Conservation (phyloP, 2,329 filamentous ascomycete genomes). For the Ophiocordyceps camponoti-leonardi region DNA sequence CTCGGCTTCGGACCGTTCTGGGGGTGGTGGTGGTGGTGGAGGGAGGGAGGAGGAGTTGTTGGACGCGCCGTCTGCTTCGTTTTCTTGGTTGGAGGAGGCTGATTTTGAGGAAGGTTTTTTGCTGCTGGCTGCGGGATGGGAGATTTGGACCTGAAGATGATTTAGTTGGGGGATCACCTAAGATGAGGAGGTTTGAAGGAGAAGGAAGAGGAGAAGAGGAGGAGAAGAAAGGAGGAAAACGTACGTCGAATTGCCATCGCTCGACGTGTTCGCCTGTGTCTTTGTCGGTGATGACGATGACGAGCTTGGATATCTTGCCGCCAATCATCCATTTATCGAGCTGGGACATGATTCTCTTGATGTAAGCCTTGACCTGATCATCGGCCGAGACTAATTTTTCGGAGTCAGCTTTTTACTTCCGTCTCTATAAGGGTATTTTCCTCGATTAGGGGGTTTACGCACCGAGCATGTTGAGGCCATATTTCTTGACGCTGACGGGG, state of each 20-base stretch:
- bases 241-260: constrained; percentile 93
- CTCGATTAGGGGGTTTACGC: constrained; percentile 7
- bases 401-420: background rate
- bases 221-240: too few relatives aligned
- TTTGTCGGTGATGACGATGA: constrained; percentile 92
- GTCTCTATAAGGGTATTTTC: background rate
- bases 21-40: constrained; percentile 5
- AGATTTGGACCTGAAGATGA: constrained; percentile 13
- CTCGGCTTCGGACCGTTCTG: constrained; percentile 77
- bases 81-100: constrained; percentile 13
- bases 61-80: constrained; percentile 41
- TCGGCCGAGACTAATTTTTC: constrained; percentile 61
- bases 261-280: constrained; percentile 94
- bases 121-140: constrained; percentile 7
- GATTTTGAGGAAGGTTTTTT: constrained; percentile 23
- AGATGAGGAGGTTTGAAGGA: too few relatives aligned
- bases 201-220: too few relatives aligned
- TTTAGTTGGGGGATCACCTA: too few relatives aligned
- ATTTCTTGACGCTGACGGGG: constrained; percentile 64
- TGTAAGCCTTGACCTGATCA: constrained; percentile 96
- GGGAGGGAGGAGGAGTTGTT: background rate
- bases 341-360: constrained; percentile 98
- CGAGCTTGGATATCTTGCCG: constrained; percentile 92
- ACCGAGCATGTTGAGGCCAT: constrained; percentile 95
- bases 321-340: constrained; percentile 95